Evolutionary conservation across 257 asterid species (phyloP).

Genomic region (Mentha longifolia): DNA sequence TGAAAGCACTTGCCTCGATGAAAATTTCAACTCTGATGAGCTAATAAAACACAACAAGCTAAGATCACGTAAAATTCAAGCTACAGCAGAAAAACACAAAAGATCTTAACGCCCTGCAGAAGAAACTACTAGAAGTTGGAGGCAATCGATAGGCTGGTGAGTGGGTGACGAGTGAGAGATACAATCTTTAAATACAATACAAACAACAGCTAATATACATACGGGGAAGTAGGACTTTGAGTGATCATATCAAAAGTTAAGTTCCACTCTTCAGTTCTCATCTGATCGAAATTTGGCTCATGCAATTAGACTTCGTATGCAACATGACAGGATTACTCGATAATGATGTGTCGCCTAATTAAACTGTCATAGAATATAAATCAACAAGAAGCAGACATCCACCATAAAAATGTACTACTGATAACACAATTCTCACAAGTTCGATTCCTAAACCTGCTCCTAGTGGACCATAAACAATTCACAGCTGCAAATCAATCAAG

Average conservation of each 20-base stretch:
- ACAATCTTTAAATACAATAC: neutral
- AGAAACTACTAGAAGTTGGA: neutral
- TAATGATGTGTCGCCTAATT: neutral
- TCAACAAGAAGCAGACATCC: neutral
- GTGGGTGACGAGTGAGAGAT: neutral
- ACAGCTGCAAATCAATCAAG: neutral
- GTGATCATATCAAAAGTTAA: conserved; percentile 15
- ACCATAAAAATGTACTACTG: neutral
- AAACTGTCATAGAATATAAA: neutral
- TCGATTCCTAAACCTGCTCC: neutral
- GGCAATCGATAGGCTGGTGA: neutral
- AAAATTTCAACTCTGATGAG: neutral
- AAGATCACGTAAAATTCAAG: neutral
- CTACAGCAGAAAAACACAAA: neutral
- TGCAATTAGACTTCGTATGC: neutral
- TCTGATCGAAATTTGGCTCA: conserved; percentile 13
- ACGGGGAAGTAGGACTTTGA: neutral
- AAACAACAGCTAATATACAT: neutral
- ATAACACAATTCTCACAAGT: neutral
- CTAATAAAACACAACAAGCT: neutral
- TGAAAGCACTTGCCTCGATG: conserved; percentile 15
- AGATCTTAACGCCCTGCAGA: neutral
- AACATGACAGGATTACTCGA: conserved; percentile 10
- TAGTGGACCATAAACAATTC: neutral
- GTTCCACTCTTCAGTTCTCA: conserved; percentile 4